Conservation (phyloP, 148 eudicot species). For the Limonium bicolor region DNA sequence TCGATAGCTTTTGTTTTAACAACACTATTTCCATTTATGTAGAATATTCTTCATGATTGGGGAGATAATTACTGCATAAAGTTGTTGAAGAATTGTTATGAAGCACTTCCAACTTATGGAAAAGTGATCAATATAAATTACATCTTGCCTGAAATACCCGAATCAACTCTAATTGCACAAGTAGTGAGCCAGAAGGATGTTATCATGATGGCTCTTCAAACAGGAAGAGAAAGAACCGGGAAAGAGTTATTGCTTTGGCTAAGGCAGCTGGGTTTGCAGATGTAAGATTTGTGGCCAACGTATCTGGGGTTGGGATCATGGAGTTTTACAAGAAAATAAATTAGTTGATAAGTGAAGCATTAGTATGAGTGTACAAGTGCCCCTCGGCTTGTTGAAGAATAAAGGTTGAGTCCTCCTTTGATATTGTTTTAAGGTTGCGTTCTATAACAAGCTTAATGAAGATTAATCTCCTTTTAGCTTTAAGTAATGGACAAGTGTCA, state of each 20-base stretch:
- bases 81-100: slow-evolving; percentile 6
- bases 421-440: too few species aligned
- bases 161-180: slow-evolving; percentile 2
- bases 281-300: slow-evolving; percentile 7
- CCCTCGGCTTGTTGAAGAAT: too few species aligned
- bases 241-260: slow-evolving; percentile 7
- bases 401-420: too few species aligned
- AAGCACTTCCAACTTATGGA: slow-evolving; percentile 6
- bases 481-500: too few species aligned
- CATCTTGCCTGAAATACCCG: neutral
- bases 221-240: slow-evolving; percentile 10
- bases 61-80: slow-evolving; percentile 5
- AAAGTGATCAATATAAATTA: slow-evolving; percentile 7
- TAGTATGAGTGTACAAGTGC: too few species aligned
- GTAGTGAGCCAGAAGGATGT: neutral
- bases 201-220: slow-evolving; percentile 7
- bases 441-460: too few species aligned
- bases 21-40: too few species aligned
- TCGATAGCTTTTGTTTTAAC: too few species aligned
- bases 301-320: neutral
- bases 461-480: too few species aligned
- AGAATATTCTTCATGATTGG: slow-evolving; percentile 9
- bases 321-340: slow-evolving; percentile 6
- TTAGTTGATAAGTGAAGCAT: too few species aligned
- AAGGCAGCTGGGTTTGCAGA: slow-evolving; percentile 7